Percentiles rank a stretch among this genome's conserved stretches.
Conservation (phyloP, 257 asterid genomes). For the Solanum tarijense region DNA sequence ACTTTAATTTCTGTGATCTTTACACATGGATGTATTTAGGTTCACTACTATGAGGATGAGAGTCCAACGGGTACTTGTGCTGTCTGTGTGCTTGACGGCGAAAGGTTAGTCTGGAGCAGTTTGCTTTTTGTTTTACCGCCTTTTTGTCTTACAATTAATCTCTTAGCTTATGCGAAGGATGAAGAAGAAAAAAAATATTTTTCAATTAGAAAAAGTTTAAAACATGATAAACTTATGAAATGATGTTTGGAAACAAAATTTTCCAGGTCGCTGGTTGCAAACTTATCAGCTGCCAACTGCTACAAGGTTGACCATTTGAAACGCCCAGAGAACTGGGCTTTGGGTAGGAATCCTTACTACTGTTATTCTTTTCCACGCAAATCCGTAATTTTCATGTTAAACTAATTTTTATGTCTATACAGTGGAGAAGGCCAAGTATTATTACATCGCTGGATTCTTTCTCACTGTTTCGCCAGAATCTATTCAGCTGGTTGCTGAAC, state of each 20-base stretch:
- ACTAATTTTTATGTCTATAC: conserved; percentile 9
- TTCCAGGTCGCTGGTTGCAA: conserved; percentile 86
- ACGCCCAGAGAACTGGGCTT: conserved; percentile 82
- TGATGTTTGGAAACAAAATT: not conserved
- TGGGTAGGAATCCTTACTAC: conserved; percentile 30
- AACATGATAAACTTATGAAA: not conserved
- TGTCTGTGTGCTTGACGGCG: conserved; percentile 86
- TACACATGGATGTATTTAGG: conserved; percentile 26
- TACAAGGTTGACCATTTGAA: conserved; percentile 77
- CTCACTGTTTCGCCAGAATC: conserved; percentile 98
- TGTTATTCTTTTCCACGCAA: not conserved
- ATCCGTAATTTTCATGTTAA: not conserved
- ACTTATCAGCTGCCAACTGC: conserved; percentile 91
- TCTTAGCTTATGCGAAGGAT: not conserved
- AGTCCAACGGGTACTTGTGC: conserved; percentile 92
- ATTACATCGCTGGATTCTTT: conserved; percentile 90
- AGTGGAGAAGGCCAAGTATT: conserved; percentile 96
- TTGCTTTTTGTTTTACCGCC: not conserved
- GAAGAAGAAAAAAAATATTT: not conserved
- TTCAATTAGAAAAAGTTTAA: not conserved
- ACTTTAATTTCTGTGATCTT: not conserved
- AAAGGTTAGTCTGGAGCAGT: conserved; percentile 42
- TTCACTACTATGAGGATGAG: conserved; percentile 82
- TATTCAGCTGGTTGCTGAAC: conserved; percentile 85
- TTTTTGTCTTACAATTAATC: not conserved